Evolutionary conservation across 345 rosid species (phyloP), one percentile per base, ranked within the genome.

Genomic region (Boechera divaricarpa): DNA sequence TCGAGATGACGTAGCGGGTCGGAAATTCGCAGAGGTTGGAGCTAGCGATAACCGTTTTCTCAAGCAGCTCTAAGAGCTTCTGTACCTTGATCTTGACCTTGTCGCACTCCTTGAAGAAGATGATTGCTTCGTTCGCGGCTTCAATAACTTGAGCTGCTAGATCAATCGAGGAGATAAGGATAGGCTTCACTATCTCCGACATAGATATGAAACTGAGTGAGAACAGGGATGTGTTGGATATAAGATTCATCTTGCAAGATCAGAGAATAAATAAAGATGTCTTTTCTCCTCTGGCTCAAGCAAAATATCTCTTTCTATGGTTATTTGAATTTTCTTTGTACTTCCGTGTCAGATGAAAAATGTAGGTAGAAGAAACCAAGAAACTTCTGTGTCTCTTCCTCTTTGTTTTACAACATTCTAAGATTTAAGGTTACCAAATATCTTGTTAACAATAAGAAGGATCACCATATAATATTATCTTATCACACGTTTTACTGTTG

Each of bases 11-110:
- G 57, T 93, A 90, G 61, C 93, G 83, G 10, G 94, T 88, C 32
- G 98, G 98, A 3, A 93, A 91, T 76, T 90, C 98, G 73, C 90
- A 93, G 11, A 90, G 87, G 28, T 85, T 92, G 36, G 90, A 83
- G 77, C 93, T 82, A 0, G 85, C 83, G 24, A 88, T 83, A 36
- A 93, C 87, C 18, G 94, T 93, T 64, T 87, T 93, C 11, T 89
- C 82, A 51, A 93, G 86, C 35, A 93, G 76, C 24, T 82, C 84
- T 26, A 80, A 86, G 62, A 93, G 93, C 73, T 83, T 89, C 69
- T 88, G 88, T 4, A 92, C 84, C 83, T 84, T 89, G 79, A 88
- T 79, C 83, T 88, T 85, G 54, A 90, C 84, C 57, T 88, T 87
- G 5, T 69, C 57, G 69, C 90, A 87, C 26, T 90, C 97, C 36